These are phyloP conservation scores for Neophaeococcomyces aloes DNA, from an alignment of 2,329 filamentous ascomycete genomes.

Conservation along the genomic window DNA sequence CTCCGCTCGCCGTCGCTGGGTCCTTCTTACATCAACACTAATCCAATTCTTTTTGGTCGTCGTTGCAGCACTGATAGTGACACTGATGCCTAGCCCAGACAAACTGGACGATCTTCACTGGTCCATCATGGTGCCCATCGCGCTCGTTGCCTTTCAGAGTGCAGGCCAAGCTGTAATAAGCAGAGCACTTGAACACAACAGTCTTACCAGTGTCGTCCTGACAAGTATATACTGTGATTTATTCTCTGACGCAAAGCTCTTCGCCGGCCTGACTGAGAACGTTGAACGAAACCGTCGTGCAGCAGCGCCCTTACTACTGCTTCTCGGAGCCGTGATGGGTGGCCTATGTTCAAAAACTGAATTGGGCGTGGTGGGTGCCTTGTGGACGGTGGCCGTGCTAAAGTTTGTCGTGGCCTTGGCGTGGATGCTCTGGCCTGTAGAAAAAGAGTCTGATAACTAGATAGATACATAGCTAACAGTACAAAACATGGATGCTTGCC, in stretches of 20 bases:
- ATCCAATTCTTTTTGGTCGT: slow-evolving; percentile 38
- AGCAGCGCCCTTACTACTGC: slow-evolving; percentile 41
- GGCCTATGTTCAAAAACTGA: slow-evolving; percentile 45
- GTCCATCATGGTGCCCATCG: slow-evolving; percentile 56
- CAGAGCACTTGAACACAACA: slow-evolving; percentile 56
- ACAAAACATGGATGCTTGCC: too few relatives aligned
- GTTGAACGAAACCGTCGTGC: slow-evolving; percentile 44
- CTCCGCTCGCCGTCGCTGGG: slow-evolving; percentile 53
- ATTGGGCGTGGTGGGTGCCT: slow-evolving; percentile 42
- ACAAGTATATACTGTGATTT: slow-evolving; percentile 76
- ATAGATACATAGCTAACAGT: too few relatives aligned
- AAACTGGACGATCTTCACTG: slow-evolving; percentile 42
- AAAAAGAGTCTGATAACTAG: too few relatives aligned
- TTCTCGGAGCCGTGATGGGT: slow-evolving; percentile 45
- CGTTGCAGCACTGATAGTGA: slow-evolving; percentile 34
- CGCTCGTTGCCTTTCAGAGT: slow-evolving; percentile 63
- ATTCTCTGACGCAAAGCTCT: slow-evolving; percentile 54
- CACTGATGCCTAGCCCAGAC: slow-evolving; percentile 24
- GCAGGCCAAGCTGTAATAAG: slow-evolving; percentile 69
- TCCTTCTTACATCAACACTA: slow-evolving; percentile 50
- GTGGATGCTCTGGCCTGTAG: slow-evolving; percentile 53
- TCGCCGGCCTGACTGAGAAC: slow-evolving; percentile 30
- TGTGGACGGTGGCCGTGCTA: slow-evolving; percentile 50
- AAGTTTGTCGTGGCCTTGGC: slow-evolving; percentile 47
- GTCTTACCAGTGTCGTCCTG: slow-evolving; percentile 66